phyloP scores from a whole-genome alignment of 2,329 filamentous ascomycete species.

The Aspergillus pseudoviridinutans region DNA sequence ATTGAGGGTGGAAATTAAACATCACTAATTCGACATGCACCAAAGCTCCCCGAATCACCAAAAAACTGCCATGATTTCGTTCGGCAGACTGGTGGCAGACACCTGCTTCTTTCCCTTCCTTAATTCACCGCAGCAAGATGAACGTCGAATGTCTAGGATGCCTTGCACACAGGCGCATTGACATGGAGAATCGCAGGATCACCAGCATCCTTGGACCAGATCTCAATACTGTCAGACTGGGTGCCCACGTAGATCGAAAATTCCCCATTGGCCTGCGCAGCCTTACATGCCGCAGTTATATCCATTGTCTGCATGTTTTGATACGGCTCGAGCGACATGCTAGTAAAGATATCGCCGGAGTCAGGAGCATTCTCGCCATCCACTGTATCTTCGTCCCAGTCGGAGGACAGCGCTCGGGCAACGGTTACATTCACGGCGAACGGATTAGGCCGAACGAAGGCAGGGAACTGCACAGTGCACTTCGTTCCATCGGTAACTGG shows the following conservation, averaged over 20 bases:
- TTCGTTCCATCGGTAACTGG: neutral
- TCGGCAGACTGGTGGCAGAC: neutral
- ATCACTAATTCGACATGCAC: too few species aligned
- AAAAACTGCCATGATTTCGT: neutral
- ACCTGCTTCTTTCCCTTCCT: too few species aligned
- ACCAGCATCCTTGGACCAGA: constrained; percentile 12
- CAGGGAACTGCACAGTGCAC: constrained; percentile 14
- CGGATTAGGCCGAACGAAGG: constrained; percentile 3
- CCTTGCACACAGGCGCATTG: neutral
- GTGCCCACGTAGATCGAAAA: constrained; percentile 12
- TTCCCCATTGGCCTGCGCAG: constrained; percentile 1
- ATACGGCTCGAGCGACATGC: constrained; percentile 1
- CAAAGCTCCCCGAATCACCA: too few species aligned
- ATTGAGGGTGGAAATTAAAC: too few species aligned
- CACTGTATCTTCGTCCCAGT: constrained; percentile 12
- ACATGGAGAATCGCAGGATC: constrained; percentile 10
- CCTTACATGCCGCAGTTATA: constrained; percentile 8
- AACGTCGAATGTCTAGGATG: too few species aligned
- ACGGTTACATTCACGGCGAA: constrained; percentile 9
- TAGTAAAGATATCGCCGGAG: neutral
- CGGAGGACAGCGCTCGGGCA: constrained; percentile 3
- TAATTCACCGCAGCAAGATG: too few species aligned
- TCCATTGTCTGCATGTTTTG: constrained; percentile 5
- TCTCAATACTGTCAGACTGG: constrained; percentile 6
- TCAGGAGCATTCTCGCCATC: constrained; percentile 8